These are phyloP conservation scores for Psilocybe tampanensis DNA, from an alignment of 768 basidiomycete genomes.

Conservation along the genomic window DNA sequence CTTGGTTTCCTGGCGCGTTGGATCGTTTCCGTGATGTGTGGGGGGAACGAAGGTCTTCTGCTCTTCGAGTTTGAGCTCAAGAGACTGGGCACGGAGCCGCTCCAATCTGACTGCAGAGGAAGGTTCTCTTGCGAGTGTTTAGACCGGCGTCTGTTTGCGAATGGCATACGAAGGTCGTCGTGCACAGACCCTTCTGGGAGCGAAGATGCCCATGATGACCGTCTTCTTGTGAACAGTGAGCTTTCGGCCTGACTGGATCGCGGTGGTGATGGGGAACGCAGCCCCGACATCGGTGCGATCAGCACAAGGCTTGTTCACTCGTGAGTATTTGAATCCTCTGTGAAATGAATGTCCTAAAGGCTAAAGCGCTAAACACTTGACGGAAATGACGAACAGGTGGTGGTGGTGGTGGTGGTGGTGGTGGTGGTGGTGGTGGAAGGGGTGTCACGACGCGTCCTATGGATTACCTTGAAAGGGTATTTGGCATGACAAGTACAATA, in stretches of 20 bases:
- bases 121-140: slow-evolving; percentile 19
- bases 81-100: slow-evolving; percentile 13
- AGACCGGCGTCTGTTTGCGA: slow-evolving; percentile 17
- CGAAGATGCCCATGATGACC: slow-evolving; percentile 30
- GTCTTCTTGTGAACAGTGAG: slow-evolving; percentile 10
- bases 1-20: slow-evolving; percentile 21
- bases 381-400: too few relatives aligned
- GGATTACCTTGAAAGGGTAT: too few relatives aligned
- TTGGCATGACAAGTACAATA: too few relatives aligned
- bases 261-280: slow-evolving; percentile 16
- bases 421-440: too few relatives aligned
- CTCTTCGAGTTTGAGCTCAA: slow-evolving; percentile 15
- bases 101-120: slow-evolving; percentile 12
- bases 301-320: neutral
- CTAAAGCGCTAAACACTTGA: too few relatives aligned
- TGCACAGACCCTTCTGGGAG: slow-evolving; percentile 18
- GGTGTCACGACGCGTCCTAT: too few relatives aligned
- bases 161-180: slow-evolving; percentile 15
- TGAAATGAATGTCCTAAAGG: neutral
- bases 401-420: too few relatives aligned
- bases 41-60: slow-evolving; percentile 18
- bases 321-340: neutral
- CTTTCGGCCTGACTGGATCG: slow-evolving; percentile 3
- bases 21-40: slow-evolving; percentile 16
- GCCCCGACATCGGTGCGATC: slow-evolving; percentile 8